Percentiles rank a stretch among this genome's conserved stretches.
Conservation (phyloP, 2,329 filamentous ascomycete genomes). For the Aspergillus phoenicis region DNA sequence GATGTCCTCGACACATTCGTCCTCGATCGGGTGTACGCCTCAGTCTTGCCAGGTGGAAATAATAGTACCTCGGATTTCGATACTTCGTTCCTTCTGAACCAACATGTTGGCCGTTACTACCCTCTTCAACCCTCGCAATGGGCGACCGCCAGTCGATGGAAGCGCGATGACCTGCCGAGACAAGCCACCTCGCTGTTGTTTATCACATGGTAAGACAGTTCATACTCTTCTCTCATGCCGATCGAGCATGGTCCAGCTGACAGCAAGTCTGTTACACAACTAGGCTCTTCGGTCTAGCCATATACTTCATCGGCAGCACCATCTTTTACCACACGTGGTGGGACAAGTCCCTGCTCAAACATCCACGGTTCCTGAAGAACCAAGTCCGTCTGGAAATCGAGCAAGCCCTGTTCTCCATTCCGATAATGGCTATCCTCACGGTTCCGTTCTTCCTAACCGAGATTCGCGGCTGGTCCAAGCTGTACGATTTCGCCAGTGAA, state of each 20-base stretch:
- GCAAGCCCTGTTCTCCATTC: slow-evolving; percentile 74
- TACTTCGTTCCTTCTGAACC: slow-evolving; percentile 21
- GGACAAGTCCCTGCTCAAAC: slow-evolving; percentile 81
- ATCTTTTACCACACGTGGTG: slow-evolving; percentile 86
- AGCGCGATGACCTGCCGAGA: slow-evolving; percentile 31
- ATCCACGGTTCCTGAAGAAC: slow-evolving; percentile 92
- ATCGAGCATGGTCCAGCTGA: neutral
- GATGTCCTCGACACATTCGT: slow-evolving; percentile 76
- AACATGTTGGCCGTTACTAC: slow-evolving; percentile 30
- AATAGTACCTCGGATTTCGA: neutral
- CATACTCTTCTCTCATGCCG: neutral
- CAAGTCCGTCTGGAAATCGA: slow-evolving; percentile 83
- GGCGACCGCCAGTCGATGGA: slow-evolving; percentile 33
- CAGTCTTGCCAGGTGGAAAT: slow-evolving; percentile 21
- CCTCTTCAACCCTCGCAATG: slow-evolving; percentile 30
- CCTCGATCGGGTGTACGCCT: slow-evolving; percentile 75
- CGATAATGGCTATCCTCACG: slow-evolving; percentile 78
- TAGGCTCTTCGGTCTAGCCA: slow-evolving; percentile 78
- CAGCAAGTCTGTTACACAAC: neutral
- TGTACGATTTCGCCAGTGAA: slow-evolving; percentile 75
- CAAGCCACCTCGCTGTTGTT: slow-evolving; percentile 34
- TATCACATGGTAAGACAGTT: slow-evolving; percentile 28
- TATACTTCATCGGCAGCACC: slow-evolving; percentile 82
- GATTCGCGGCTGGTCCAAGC: slow-evolving; percentile 78
- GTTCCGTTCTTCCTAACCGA: slow-evolving; percentile 79